Base-by-base conservation (phyloP, 441 rosid genomes). In the Erodium texanum region DNA sequence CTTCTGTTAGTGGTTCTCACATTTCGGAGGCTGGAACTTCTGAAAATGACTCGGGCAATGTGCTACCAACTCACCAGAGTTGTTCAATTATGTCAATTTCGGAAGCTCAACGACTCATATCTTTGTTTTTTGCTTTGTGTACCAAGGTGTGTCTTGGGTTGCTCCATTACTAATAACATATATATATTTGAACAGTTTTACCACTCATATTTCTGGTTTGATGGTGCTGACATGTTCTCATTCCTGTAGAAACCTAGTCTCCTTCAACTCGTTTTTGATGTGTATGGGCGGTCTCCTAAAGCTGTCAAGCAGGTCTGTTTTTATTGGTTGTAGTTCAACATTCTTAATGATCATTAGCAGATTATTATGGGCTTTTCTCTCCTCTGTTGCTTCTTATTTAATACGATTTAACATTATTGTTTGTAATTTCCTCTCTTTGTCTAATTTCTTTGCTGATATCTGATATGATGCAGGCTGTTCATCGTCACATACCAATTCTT, bases 111-210 rank as follows among this genome's bases (percentile, higher is more conserved):
- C 86, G 90, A 66, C 82, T 81, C 20, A 77, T 84, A 73, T 95
- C 99, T 77, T 81, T 95, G 76, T 90, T 82, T 85, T 95, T 90
- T 72, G 97, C 98, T 73, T 84, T 95, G 66, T 95, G 98, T 78
- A 89, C 88, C 73, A 93, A 95, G 98, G 99, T 95, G 65, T 70
- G 85, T 65, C 12, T 45, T 48, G 58, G 24, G 61, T 69, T 68
- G n/a, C 62, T 66, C 27, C 66, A 64, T 24, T 67, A 34, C 69
- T 70, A 58, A 48, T 64, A 70, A 66, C 14, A 77, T 29, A 23
- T 22, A n/a, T 52, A 66, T 36, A 52, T 50, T 45, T 32, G 56
- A 15, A 16, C 16, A 24, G 64, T 9, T 45, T 61, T 72, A 23
- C 27, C 64, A 64, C 34, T 54, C 61, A 15, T 18, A 36, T 59